Evolutionary conservation across 1,139 yeast genomes (phyloP).

Genomic region (Meyerozyma elateridarum): DNA sequence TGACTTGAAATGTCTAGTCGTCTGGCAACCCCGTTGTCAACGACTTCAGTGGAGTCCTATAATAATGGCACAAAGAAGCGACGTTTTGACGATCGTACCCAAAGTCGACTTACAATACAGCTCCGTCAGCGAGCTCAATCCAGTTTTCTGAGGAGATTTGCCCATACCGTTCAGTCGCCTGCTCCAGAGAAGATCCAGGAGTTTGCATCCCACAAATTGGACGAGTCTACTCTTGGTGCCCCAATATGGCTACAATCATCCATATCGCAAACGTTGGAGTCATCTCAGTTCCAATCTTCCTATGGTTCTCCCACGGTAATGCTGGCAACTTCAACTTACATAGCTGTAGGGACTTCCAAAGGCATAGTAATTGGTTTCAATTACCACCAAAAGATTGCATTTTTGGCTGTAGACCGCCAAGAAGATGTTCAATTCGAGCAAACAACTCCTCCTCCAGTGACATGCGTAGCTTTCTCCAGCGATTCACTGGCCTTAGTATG

Average conservation of each 20-base stretch:
- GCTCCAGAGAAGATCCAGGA: slow-evolving; percentile 3
- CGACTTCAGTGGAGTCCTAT: not conserved
- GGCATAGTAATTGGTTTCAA: slow-evolving; percentile 61
- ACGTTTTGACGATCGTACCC: slow-evolving; percentile 38
- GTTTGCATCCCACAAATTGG: not conserved
- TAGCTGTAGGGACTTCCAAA: slow-evolving; percentile 59
- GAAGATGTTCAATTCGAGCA: slow-evolving; percentile 8
- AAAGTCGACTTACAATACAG: slow-evolving; percentile 25
- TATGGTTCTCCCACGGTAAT: slow-evolving; percentile 51
- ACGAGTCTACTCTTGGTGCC: not conserved
- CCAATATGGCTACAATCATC: slow-evolving; percentile 19
- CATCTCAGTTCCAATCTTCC: slow-evolving; percentile 19
- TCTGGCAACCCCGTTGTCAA: not conserved
- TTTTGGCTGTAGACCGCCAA: slow-evolving; percentile 29
- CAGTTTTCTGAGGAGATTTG: too few species aligned
- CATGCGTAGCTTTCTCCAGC: slow-evolving; percentile 30
- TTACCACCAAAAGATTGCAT: slow-evolving; percentile 51
- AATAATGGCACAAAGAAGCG: slow-evolving; percentile 10
- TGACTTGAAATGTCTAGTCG: too few species aligned
- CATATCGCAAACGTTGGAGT: slow-evolving; percentile 13
- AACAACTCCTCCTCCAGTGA: slow-evolving; percentile 34
- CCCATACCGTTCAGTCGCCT: slow-evolving; percentile 12
- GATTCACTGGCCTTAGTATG: slow-evolving; percentile 30
- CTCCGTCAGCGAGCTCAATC: too few species aligned
- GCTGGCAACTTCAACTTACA: slow-evolving; percentile 41